These are phyloP conservation scores for Coniochaeta hoffmannii DNA, from an alignment of 2,329 filamentous ascomycete species.

Conservation along the genomic window DNA sequence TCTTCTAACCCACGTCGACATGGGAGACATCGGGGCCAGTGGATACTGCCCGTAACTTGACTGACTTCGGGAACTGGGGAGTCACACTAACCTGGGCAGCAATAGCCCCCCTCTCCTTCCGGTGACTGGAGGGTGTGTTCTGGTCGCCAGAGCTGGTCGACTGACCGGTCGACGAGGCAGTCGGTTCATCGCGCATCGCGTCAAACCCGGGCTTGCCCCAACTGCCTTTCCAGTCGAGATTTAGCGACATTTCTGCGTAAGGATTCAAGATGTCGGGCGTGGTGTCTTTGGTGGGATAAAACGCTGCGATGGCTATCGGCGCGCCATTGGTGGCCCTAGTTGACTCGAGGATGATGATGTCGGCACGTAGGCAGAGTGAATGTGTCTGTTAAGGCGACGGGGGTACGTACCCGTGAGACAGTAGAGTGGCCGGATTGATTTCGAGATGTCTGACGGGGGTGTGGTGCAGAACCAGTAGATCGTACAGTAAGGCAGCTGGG, in stretches of 20 bases:
- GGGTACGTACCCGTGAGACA: background rate
- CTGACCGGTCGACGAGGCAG: background rate
- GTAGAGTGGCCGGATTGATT: background rate
- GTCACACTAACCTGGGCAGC: slow-evolving; percentile 32
- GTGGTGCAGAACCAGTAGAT: background rate
- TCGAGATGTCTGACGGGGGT: background rate
- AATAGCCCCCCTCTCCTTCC: slow-evolving; percentile 38
- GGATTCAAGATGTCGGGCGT: background rate
- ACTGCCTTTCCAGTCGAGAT: too few species aligned
- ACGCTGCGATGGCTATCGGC: background rate
- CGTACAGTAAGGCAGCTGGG: background rate
- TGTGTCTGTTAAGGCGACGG: background rate
- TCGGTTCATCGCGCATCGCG: background rate
- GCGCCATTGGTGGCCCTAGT: background rate
- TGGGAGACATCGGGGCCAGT: background rate
- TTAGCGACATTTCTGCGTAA: background rate
- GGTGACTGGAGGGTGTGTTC: slow-evolving; percentile 13
- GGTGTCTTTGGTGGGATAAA: background rate
- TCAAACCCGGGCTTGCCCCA: too few species aligned
- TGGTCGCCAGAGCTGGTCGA: background rate
- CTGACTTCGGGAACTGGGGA: background rate
- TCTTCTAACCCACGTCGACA: background rate
- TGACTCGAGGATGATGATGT: too few species aligned
- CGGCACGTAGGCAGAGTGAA: too few species aligned
- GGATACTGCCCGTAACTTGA: background rate